A percentile compares a stretch with the other conserved stretches of the same genome.
phyloP scores from a whole-genome alignment of 192 early-diverging fungal genomes.

The Ambispora gerdemannii region DNA sequence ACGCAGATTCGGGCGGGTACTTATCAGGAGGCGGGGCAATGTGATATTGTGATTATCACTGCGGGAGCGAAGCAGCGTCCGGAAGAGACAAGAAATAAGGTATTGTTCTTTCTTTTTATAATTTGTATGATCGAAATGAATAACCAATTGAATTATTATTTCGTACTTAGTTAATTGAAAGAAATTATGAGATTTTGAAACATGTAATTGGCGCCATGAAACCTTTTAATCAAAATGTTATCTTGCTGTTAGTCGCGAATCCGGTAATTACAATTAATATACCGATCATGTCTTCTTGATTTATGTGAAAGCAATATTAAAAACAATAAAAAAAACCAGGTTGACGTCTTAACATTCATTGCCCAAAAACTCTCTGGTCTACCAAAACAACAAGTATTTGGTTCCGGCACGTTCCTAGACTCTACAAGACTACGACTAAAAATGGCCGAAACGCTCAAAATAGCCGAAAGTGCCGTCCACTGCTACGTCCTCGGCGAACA shows the following conservation, averaged over 20 bases:
- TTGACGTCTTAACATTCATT: conserved; percentile 76
- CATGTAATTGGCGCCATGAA: conserved; percentile 68
- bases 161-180: conserved; percentile 57
- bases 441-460: conserved; percentile 50
- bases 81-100: conserved; percentile 64
- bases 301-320: neutral
- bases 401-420: conserved; percentile 84
- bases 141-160: too few relatives aligned
- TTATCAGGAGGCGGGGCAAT: conserved; percentile 72
- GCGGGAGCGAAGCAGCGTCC: conserved; percentile 83
- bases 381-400: conserved; percentile 75
- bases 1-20: conserved; percentile 59
- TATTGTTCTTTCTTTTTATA: too few relatives aligned
- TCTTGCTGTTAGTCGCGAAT: conserved; percentile 79
- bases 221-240: conserved; percentile 68
- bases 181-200: conserved; percentile 76
- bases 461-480: conserved; percentile 72
- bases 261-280: too few relatives aligned
- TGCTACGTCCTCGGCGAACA: conserved; percentile 85
- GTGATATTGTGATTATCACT: conserved; percentile 79
- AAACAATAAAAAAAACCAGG: too few relatives aligned
- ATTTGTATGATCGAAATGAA: too few relatives aligned
- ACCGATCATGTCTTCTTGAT: neutral
- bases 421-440: conserved; percentile 64
- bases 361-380: conserved; percentile 79